These are phyloP conservation scores for Scheffersomyces titani DNA, from an alignment of 1,139 yeast species.

Conservation along the genomic window DNA sequence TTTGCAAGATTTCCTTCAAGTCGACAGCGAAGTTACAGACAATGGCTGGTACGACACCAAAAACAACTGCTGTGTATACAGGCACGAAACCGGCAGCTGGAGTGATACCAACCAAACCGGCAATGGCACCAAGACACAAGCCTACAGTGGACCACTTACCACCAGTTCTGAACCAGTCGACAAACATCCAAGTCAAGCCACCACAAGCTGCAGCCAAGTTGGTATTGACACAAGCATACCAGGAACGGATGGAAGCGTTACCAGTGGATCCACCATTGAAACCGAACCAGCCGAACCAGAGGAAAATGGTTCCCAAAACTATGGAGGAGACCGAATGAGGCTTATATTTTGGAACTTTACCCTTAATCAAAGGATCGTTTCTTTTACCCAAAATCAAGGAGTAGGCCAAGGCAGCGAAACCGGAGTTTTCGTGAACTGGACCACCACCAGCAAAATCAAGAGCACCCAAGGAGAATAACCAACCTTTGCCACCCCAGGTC, in stretches of 20 bases:
- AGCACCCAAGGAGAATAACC: conserved; percentile 81
- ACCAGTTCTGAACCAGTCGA: conserved; percentile 86
- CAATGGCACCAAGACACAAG: conserved; percentile 88
- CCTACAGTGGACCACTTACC: conserved; percentile 96
- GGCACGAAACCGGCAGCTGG: conserved; percentile 98
- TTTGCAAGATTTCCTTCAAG: conserved; percentile 66
- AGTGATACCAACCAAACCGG: conserved; percentile 93
- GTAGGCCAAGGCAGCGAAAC: conserved; percentile 92
- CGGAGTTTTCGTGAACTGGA: conserved; percentile 94
- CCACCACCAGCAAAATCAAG: conserved; percentile 98
- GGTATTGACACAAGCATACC: conserved; percentile 91
- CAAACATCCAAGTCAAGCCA: conserved; percentile 90
- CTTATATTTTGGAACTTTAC: conserved; percentile 79
- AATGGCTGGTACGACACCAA: conserved; percentile 78
- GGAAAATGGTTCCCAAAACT: conserved; percentile 90
- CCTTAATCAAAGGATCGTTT: conserved; percentile 72
- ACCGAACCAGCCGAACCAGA: conserved; percentile 99
- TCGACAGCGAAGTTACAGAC: conserved; percentile 86
- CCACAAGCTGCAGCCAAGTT: conserved; percentile 91
- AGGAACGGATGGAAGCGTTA: conserved; percentile 85
- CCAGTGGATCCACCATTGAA: conserved; percentile 98
- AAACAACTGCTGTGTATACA: conserved; percentile 80
- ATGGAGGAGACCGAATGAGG: conserved; percentile 90
- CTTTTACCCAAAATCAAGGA: conserved; percentile 91
- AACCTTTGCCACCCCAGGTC: conserved; percentile 95